Conservation (phyloP, 176 grass and related monocot species). For the Juncus inflexus region DNA sequence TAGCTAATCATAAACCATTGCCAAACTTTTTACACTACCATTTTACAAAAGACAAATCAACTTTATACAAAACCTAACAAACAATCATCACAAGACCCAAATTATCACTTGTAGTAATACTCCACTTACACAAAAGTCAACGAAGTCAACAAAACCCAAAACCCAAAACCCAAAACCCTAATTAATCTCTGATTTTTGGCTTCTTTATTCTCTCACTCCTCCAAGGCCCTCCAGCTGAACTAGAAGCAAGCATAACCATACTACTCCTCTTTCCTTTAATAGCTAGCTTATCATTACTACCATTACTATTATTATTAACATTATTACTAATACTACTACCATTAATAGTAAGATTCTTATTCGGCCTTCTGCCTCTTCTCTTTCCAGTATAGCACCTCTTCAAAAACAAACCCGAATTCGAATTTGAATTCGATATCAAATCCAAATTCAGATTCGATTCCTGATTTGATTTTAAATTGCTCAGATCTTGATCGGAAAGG, state of each 20-base stretch:
- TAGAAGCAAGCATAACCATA: constrained; percentile 4
- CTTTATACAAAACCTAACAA: too few relatives aligned
- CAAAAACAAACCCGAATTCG: constrained; percentile 5
- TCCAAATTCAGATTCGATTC: too few relatives aligned
- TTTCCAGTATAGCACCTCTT: constrained; percentile 64
- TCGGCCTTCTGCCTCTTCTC: constrained; percentile 49
- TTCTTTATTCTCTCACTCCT: constrained; percentile 30
- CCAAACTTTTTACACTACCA: too few relatives aligned
- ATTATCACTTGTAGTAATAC: not conserved
- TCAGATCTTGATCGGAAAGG: constrained; percentile 29
- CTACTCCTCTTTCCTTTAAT: constrained; percentile 24
- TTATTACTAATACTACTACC: too few relatives aligned
- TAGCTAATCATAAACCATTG: too few relatives aligned
- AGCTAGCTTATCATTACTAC: not conserved
- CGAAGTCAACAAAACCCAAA: too few relatives aligned
- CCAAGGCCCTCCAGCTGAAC: constrained; percentile 12
- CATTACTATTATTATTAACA: too few relatives aligned
- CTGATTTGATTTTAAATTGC: not conserved
- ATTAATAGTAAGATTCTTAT: constrained; percentile 16
- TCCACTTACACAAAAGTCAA: too few relatives aligned
- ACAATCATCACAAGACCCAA: constrained; percentile 3
- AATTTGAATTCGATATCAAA: too few relatives aligned
- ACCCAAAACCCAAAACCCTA: constrained; percentile 4
- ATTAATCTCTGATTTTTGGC: constrained; percentile 27
- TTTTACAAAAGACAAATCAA: too few relatives aligned